Base-by-base conservation (phyloP, 345 rosid species). In the Lumnitzera racemosa region DNA sequence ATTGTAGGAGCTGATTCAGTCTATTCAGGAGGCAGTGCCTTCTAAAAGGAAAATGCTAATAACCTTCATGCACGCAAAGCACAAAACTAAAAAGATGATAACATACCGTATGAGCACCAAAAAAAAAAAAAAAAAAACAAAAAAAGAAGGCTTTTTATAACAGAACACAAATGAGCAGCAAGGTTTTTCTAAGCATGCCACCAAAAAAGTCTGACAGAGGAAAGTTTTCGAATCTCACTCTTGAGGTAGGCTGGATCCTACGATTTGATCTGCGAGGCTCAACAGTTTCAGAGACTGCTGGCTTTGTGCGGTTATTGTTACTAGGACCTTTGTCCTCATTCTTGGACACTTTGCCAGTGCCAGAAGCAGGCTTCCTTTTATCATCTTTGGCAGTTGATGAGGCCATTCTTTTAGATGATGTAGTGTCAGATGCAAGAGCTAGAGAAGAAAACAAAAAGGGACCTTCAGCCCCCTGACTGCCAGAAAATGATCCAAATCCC, bases 261-360 rank as follows among this genome's bases (percentile, higher is more conserved):
- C 95, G 91, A 46, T 64, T 70, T 51, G 95, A 90, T 70, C 97
- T 80, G 15, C 97, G 88, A 49, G 90, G 96, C 72, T 84, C 97
- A 57, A 56, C 55, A 31, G 48, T 70, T 14, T 81, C 87, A 56
- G 72, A 53, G 53, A 69, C 54, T 49, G 77, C 27, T 65, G 43
- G 43, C 43, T 78, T 81, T 50, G 74, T 60, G 63, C 83, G 66
- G 64, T 62, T 62, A 46, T 69, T 76, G 63, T 57, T 70, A 47
- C 4, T 36, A 36, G 72, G 58, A 36, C 65, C 70, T 71, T 76
- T 79, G 13, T 70, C 81, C 69, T 80, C 91, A 46, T 78, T 71
- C 70, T 73, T 85, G 12, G 75, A 66, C 69, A 82, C 63, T 60
- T 24, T 50, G 41, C 47, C 53, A 49, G 53, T 41, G 54, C 76